A percentile compares a stretch with the other conserved stretches of the same genome.
These are phyloP conservation scores for Pholiota microspora DNA, from an alignment of 768 basidiomycete genomes.

Conservation along the genomic window DNA sequence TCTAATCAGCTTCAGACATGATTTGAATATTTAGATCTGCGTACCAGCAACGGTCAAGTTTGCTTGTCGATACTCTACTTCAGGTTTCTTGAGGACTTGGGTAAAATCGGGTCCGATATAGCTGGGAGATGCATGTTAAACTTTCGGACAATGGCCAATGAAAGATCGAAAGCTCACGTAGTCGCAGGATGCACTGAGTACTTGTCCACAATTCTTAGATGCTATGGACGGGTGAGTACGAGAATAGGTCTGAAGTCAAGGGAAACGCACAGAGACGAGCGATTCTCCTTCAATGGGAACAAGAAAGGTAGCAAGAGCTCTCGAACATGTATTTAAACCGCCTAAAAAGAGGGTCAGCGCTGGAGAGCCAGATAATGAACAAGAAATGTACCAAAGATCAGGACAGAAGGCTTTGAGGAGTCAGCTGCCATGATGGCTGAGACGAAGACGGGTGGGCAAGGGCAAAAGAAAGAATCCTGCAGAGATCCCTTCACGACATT, in stretches of 20 bases:
- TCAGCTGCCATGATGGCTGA: conserved; percentile 30
- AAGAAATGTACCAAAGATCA: conserved; percentile 67
- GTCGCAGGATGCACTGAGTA: conserved; percentile 33
- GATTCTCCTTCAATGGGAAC: conserved; percentile 67
- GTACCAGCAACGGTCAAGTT: conserved; percentile 74
- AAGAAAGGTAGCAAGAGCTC: conserved; percentile 65
- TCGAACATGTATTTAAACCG: conserved; percentile 77
- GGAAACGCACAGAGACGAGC: conserved; percentile 63
- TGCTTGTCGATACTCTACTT: conserved; percentile 79
- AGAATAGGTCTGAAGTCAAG: not conserved
- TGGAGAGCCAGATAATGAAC: not conserved
- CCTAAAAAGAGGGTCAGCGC: conserved; percentile 42
- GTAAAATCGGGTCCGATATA: conserved; percentile 80
- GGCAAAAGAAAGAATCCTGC: not conserved
- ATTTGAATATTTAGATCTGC: conserved; percentile 23
- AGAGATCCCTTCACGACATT: conserved; percentile 13
- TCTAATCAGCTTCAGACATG: not conserved
- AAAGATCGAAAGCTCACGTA: conserved; percentile 25
- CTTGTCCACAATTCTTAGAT: conserved; percentile 27
- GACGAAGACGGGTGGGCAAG: conserved; percentile 2
- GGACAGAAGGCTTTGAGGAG: conserved; percentile 52
- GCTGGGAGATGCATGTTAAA: conserved; percentile 32
- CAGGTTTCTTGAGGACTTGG: conserved; percentile 59
- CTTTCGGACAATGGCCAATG: conserved; percentile 1
- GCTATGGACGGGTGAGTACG: conserved; percentile 14